Evolutionary conservation across 2,329 filamentous ascomycete genomes (phyloP), one percentile per base, ranked within the genome.

Genomic region (Colletotrichum australisinense): DNA sequence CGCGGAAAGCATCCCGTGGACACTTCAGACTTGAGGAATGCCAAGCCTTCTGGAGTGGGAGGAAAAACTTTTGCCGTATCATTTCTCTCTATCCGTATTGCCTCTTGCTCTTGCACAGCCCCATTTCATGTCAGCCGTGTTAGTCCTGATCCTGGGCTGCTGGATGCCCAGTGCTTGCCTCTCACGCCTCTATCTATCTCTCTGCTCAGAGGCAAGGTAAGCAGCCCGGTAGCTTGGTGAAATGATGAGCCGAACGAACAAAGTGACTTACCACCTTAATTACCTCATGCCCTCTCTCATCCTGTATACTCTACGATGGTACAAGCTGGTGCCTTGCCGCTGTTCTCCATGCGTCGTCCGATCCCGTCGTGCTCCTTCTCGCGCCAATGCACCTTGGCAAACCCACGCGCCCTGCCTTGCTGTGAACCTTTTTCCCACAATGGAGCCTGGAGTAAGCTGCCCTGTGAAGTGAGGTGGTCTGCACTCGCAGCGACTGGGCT

Each of bases 71-170:
- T 67, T 59, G 24, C 55, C 24, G 12, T 57, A 49, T n/a, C 26
- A 35, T 16, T 30, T 64, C 35, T 56, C 38, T n/a, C 8, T n/a
- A 22, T 42, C 38, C 38, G 38, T 68, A 49, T 67, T 59, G 16
- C 24, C 12, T 11, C 63, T 55, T 26, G 30, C 38, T 59, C 49
- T 66, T 73, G 71, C 71, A 73, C 71, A 73, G 71, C 71, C 71
- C 46, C 71, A 66, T 24, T 66, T 19, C 58, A 56, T 28, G 62
- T 56, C 70, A 60, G 46, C 55, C 24, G 32, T 52, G 58, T 62
- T 60, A 24, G 60, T 70, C 32, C 30, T 24, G 60, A 24, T 28
- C 30, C 42, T 28, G 35, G 22, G 57, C n/a, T 69, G 56, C 42
- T 46, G 35, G 35, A 62, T 46, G 59, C 53, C 53, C 59, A 35